Conservation (phyloP, 2,329 filamentous ascomycete genomes). For the Aspergillus hiratsukae region DNA sequence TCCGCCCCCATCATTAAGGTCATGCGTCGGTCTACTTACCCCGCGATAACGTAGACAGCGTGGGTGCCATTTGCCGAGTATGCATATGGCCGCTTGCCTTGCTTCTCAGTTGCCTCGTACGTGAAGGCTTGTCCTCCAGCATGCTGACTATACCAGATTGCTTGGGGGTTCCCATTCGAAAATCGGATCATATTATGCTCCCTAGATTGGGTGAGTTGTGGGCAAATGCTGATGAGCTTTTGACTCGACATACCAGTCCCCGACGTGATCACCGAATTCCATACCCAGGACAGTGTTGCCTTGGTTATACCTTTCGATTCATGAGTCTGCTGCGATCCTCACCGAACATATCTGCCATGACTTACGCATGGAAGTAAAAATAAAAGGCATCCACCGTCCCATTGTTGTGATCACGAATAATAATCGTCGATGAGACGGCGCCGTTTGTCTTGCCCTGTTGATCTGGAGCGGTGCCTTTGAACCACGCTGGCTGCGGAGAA, state of each 20-base stretch:
- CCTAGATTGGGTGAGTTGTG: conserved; percentile 30
- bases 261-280: conserved; percentile 58
- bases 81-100: conserved; percentile 49
- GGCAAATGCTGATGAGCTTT: background rate
- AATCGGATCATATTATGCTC: conserved; percentile 67
- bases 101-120: conserved; percentile 53
- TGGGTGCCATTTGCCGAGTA: conserved; percentile 60
- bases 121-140: conserved; percentile 59
- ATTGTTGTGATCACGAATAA: conserved; percentile 55
- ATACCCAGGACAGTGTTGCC: conserved; percentile 49
- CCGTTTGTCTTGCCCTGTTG: conserved; percentile 47
- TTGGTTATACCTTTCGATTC: conserved; percentile 43
- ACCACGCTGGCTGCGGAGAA: conserved; percentile 41
- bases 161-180: conserved; percentile 49
- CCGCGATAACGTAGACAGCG: conserved; percentile 59
- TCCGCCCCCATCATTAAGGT: background rate
- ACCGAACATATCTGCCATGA: background rate
- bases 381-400: conserved; percentile 57
- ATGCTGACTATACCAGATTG: conserved; percentile 63
- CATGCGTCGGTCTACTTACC: conserved; percentile 23
- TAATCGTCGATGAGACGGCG: conserved; percentile 49
- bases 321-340: background rate
- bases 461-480: conserved; percentile 53
- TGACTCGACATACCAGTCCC: conserved; percentile 50
- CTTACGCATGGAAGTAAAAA: conserved; percentile 57